Evolutionary conservation across 179 eudicot species (phyloP).

Genomic region (Gypsophila paniculata): DNA sequence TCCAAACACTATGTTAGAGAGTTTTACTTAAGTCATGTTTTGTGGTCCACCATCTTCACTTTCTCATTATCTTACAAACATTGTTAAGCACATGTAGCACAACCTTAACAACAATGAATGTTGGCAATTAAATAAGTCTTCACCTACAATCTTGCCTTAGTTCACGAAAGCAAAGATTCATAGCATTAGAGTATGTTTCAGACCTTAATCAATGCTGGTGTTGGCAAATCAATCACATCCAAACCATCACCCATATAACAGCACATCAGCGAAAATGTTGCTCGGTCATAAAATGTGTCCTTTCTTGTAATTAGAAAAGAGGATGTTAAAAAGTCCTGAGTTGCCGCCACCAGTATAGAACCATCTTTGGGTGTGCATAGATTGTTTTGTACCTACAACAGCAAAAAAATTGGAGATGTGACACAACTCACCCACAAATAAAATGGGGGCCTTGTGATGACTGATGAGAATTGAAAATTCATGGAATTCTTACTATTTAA

Average conservation of each 20-base stretch:
- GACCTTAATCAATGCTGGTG: slow-evolving; percentile 79
- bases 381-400: slow-evolving; percentile 84
- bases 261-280: slow-evolving; percentile 75
- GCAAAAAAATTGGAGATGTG: neutral
- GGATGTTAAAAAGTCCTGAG: slow-evolving; percentile 93
- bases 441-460: neutral
- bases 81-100: neutral
- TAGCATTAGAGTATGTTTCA: neutral
- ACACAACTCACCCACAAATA: neutral
- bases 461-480: too few relatives aligned
- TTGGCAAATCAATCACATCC: slow-evolving; percentile 81
- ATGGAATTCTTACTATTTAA: neutral
- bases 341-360: slow-evolving; percentile 88
- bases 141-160: neutral
- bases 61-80: neutral
- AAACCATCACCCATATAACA: slow-evolving; percentile 86
- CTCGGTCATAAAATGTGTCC: slow-evolving; percentile 92
- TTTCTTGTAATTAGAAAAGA: slow-evolving; percentile 87
- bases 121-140: neutral
- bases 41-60: neutral
- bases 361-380: slow-evolving; percentile 96
- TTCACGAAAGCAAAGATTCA: neutral
- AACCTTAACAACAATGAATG: neutral
- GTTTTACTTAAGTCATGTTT: neutral
- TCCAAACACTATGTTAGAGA: neutral